Evolutionary conservation across 2,329 filamentous ascomycete species (phyloP).

Genomic region (Mycosphaerella sp.): DNA sequence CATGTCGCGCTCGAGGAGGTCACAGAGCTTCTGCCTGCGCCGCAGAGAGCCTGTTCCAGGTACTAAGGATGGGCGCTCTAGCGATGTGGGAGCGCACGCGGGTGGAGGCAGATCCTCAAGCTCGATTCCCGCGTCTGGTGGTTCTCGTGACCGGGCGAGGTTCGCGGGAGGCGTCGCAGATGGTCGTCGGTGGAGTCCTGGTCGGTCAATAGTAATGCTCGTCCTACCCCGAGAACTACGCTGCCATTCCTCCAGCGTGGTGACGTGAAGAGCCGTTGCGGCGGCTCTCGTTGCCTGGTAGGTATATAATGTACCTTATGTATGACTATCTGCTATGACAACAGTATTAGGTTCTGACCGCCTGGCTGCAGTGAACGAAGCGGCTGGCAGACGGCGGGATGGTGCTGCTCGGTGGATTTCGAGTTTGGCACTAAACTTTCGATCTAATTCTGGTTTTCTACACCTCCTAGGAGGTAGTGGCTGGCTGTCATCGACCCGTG

Average conservation of each 20-base stretch:
- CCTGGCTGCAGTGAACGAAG: not conserved
- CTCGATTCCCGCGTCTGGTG: slow-evolving; percentile 14
- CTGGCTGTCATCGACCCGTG: too few species aligned
- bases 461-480: too few species aligned
- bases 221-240: slow-evolving; percentile 8
- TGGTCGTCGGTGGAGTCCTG: not conserved
- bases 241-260: slow-evolving; percentile 10
- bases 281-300: not conserved
- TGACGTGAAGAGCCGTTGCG: slow-evolving; percentile 8
- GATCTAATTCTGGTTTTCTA: too few species aligned
- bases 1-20: slow-evolving; percentile 80
- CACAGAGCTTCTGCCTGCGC: slow-evolving; percentile 54
- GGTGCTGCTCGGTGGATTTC: not conserved
- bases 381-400: not conserved
- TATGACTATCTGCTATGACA: too few species aligned
- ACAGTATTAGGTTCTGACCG: not conserved
- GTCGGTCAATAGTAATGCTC: slow-evolving; percentile 1
- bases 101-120: slow-evolving; percentile 26
- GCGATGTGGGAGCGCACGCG: slow-evolving; percentile 10
- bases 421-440: not conserved
- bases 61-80: not conserved
- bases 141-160: not conserved
- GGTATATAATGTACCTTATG: not conserved
- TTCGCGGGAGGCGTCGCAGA: not conserved
- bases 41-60: slow-evolving; percentile 11